These are phyloP conservation scores for Cryphonectria parasitica DNA, from an alignment of 2,329 filamentous ascomycete genomes.

Conservation along the genomic window DNA sequence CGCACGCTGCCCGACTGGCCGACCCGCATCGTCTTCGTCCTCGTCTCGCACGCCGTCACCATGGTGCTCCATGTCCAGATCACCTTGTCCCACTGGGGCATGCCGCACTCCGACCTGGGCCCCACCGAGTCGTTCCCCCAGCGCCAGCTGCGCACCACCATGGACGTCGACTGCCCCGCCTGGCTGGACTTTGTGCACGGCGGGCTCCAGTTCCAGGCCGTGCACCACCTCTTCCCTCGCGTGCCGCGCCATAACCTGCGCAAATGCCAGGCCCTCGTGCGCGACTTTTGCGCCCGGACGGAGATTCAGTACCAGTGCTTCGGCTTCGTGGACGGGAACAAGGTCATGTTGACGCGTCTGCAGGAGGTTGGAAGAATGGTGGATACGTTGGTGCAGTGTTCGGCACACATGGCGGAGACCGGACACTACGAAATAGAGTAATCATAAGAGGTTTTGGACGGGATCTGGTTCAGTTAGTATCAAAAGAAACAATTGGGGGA, in stretches of 20 bases:
- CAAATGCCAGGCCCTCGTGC: conserved; percentile 60
- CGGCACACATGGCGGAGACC: conserved; percentile 53
- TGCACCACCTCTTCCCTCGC: conserved; percentile 72
- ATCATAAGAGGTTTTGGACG: neutral
- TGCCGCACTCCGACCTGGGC: conserved; percentile 68
- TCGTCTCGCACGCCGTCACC: conserved; percentile 67
- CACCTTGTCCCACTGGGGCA: conserved; percentile 73
- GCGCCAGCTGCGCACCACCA: conserved; percentile 71
- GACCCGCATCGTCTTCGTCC: conserved; percentile 62
- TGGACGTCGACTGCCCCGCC: conserved; percentile 73
- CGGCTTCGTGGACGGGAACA: conserved; percentile 28
- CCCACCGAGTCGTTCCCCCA: conserved; percentile 69
- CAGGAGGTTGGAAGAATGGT: conserved; percentile 66
- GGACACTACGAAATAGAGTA: conserved; percentile 34
- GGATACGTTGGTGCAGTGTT: conserved; percentile 61
- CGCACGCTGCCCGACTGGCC: conserved; percentile 60
- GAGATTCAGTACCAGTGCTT: conserved; percentile 24
- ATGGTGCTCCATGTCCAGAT: conserved; percentile 74
- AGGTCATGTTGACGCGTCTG: conserved; percentile 46
- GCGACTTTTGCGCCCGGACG: conserved; percentile 56
- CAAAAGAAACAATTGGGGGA: too few relatives aligned
- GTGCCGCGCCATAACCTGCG: conserved; percentile 71
- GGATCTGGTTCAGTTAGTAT: neutral
- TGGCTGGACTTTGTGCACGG: conserved; percentile 77
- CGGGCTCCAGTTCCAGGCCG: conserved; percentile 72